These are phyloP conservation scores for Fusarium sp. DNA, from an alignment of 2,329 filamentous ascomycete species.

Conservation along the genomic window DNA sequence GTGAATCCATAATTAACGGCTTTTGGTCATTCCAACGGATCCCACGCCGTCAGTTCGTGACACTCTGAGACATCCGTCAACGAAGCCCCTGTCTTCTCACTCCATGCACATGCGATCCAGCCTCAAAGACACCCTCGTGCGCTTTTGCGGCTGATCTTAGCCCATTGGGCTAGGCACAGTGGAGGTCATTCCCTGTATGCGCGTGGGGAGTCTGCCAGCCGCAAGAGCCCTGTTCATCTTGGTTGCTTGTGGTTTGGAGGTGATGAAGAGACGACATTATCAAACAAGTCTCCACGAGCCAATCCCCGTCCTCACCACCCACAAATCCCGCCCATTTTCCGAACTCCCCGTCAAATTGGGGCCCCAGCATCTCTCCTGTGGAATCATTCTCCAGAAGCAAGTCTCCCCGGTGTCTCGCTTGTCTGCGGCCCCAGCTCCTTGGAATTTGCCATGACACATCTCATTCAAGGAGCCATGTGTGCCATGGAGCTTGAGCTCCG, in stretches of 20 bases:
- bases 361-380: conserved; percentile 21
- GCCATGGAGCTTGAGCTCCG: background rate
- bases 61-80: conserved; percentile 16
- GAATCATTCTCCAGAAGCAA: conserved; percentile 29
- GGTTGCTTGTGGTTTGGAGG: conserved; percentile 3
- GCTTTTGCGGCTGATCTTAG: conserved; percentile 7
- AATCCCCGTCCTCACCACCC: conserved; percentile 13
- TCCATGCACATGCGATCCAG: conserved; percentile 15
- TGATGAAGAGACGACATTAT: conserved; percentile 25
- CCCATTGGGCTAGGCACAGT: background rate
- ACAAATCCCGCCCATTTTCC: conserved; percentile 16
- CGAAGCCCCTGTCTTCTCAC: background rate
- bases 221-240: conserved; percentile 7
- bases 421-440: conserved; percentile 22
- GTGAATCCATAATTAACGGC: conserved; percentile 14
- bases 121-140: conserved; percentile 19
- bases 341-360: conserved; percentile 41
- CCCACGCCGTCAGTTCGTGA: conserved; percentile 3
- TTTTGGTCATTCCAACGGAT: conserved; percentile 2
- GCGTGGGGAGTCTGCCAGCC: conserved; percentile 6
- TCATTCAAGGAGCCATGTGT: background rate
- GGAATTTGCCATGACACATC: conserved; percentile 31
- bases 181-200: conserved; percentile 12
- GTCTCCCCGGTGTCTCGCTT: conserved; percentile 37
- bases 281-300: conserved; percentile 24